Conservation (phyloP, 2,329 filamentous ascomycete species). For the Colletotrichum tofieldiae region DNA sequence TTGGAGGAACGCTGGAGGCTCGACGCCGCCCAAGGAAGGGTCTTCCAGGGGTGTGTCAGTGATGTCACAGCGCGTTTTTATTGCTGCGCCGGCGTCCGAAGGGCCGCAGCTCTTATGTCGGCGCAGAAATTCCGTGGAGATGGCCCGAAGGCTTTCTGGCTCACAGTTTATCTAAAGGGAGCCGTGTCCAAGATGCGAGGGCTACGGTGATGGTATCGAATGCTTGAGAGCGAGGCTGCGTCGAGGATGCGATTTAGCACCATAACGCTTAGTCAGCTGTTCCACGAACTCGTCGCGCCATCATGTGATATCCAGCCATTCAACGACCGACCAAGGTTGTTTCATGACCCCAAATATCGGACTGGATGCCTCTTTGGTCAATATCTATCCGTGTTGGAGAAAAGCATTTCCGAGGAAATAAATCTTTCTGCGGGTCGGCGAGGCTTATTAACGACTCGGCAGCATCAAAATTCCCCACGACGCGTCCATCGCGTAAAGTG, state of each 20-base stretch:
- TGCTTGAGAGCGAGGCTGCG: not conserved
- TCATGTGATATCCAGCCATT: constrained; percentile 31
- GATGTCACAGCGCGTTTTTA: constrained; percentile 28
- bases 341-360: not conserved
- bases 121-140: not conserved
- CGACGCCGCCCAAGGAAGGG: constrained; percentile 27
- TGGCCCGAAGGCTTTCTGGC: not conserved
- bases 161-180: not conserved
- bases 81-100: not conserved
- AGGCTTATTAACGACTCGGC: no score
- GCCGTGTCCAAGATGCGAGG: no score
- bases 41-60: constrained; percentile 24
- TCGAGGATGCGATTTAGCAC: no score
- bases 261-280: not conserved
- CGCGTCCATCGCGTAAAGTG: constrained; percentile 44
- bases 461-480: not conserved
- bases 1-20: constrained; percentile 23
- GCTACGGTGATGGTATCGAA: not conserved
- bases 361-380: no score
- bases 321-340: not conserved
- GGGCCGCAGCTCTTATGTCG: not conserved
- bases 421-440: not conserved
- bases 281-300: constrained; percentile 29
- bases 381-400: not conserved
- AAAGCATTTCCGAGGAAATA: not conserved